phyloP scores from a whole-genome alignment of 306 rosid species.

The Mucuna pruriens region DNA sequence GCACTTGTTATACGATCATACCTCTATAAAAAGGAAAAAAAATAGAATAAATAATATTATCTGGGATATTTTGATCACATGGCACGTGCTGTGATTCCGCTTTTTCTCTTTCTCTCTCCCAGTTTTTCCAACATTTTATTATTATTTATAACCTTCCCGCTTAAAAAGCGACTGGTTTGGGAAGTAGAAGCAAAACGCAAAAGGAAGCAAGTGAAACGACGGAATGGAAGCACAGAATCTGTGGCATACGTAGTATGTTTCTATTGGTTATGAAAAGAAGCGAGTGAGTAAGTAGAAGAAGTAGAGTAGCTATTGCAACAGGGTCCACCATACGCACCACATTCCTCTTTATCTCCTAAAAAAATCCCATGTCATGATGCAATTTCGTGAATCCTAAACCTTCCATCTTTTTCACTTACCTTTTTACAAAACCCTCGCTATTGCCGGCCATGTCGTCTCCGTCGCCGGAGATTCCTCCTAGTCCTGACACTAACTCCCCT shows the following conservation, averaged over 20 bases:
- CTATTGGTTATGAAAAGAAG: not conserved
- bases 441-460: conserved; percentile 13
- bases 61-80: too few relatives aligned
- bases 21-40: too few relatives aligned
- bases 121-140: not conserved
- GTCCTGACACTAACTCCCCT: not conserved
- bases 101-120: not conserved
- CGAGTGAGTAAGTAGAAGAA: not conserved
- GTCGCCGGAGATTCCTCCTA: not conserved
- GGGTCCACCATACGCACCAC: not conserved
- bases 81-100: not conserved
- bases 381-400: not conserved
- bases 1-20: too few relatives aligned
- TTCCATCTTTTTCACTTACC: not conserved
- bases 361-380: not conserved
- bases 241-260: not conserved
- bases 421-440: conserved; percentile 1
- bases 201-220: not conserved
- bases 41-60: too few relatives aligned
- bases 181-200: conserved; percentile 6
- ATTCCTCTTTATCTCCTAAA: not conserved
- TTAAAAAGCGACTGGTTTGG: not conserved
- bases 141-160: not conserved
- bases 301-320: not conserved
- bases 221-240: not conserved